Percentiles rank a stretch among this genome's conserved stretches.
These are phyloP conservation scores for Dryas drummondii DNA, from an alignment of 306 rosid species.

Conservation along the genomic window DNA sequence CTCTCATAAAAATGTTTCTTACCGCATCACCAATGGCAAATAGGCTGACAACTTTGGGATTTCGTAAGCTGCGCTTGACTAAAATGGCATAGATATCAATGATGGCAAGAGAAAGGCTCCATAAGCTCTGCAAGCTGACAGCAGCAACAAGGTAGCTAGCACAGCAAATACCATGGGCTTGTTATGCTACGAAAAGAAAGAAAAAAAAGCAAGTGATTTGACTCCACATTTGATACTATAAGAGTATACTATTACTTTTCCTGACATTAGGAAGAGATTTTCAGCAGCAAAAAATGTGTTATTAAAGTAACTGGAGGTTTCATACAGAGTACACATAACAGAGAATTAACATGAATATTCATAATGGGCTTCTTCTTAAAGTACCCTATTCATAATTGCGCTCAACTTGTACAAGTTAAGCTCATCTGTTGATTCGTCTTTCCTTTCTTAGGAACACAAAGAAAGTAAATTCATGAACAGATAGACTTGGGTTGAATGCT, in stretches of 20 bases:
- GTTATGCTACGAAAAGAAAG: slow-evolving; percentile 13
- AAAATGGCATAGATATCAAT: slow-evolving; percentile 57
- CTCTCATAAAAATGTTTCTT: slow-evolving; percentile 20
- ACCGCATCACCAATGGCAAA: slow-evolving; percentile 69
- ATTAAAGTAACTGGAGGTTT: no score
- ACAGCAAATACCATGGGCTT: slow-evolving; percentile 31
- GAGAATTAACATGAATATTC: no score
- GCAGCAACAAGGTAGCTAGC: slow-evolving; percentile 62
- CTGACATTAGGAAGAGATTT: neutral
- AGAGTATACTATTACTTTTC: neutral
- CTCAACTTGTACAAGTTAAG: no score
- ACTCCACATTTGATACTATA: neutral
- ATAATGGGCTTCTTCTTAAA: no score
- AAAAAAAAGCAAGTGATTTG: no score
- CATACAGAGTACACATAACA: no score
- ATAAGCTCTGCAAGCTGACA: slow-evolving; percentile 51
- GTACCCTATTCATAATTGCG: no score
- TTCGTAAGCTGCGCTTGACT: slow-evolving; percentile 53
- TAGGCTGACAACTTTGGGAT: slow-evolving; percentile 39
- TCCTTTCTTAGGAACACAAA: no score
- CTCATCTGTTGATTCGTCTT: no score
- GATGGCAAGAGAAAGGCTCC: slow-evolving; percentile 56
- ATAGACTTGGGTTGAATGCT: no score
- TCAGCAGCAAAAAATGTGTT: neutral
- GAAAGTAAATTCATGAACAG: no score